A percentile compares a stretch with the other conserved stretches of the same genome.
These are phyloP conservation scores for Syzygium jambos DNA, from an alignment of 345 rosid genomes.

Conservation along the genomic window DNA sequence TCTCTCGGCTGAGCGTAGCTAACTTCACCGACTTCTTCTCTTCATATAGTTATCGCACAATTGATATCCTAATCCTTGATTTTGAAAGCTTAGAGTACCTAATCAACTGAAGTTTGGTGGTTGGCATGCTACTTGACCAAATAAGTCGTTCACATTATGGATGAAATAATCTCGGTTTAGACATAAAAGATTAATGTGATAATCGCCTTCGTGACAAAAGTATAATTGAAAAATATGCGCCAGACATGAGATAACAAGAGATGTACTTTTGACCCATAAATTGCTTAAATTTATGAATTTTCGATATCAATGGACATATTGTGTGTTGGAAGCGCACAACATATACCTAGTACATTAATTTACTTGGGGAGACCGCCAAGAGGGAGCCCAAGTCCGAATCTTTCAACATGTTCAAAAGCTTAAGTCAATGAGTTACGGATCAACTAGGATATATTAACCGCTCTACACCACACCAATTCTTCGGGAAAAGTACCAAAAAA, in stretches of 20 bases:
- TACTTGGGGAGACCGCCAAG: too few species aligned
- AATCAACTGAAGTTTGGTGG: neutral
- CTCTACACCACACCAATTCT: neutral
- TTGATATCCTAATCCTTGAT: too few species aligned
- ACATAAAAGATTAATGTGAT: too few species aligned
- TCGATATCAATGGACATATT: neutral
- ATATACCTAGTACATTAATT: neutral
- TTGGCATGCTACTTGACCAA: neutral
- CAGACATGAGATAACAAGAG: neutral
- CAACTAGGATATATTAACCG: fast-evolving
- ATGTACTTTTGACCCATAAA: neutral
- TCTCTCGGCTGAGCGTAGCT: neutral
- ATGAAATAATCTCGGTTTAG: neutral
- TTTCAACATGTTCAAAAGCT: too few species aligned
- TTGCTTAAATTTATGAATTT: neutral
- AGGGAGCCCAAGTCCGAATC: neutral
- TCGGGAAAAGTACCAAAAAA: too few species aligned
- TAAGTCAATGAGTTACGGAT: too few species aligned
- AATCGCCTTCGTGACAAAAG: neutral
- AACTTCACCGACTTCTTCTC: neutral
- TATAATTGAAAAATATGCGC: neutral
- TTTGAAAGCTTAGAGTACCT: too few species aligned
- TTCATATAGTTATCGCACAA: too few species aligned
- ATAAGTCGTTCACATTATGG: neutral
- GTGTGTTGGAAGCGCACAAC: neutral